These are phyloP conservation scores for Hortiboletus campestris DNA, from an alignment of 768 basidiomycete species.

Conservation along the genomic window DNA sequence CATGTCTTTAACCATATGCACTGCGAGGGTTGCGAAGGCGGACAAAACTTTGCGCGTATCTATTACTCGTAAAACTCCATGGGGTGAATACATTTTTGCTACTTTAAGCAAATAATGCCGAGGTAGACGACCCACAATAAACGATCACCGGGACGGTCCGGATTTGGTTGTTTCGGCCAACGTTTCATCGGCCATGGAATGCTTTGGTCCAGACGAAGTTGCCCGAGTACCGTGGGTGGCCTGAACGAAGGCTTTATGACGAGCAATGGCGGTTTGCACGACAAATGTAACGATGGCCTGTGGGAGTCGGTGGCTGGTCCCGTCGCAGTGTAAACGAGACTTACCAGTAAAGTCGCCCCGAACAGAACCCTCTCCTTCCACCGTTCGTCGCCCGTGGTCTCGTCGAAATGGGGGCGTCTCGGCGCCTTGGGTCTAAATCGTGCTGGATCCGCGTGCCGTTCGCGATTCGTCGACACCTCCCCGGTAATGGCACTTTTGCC, in stretches of 20 bases:
- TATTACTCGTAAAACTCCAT: neutral
- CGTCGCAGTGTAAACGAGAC: slow-evolving; percentile 1
- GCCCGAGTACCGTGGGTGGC: slow-evolving; percentile 5
- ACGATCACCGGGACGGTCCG: neutral
- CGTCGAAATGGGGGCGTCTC: slow-evolving; percentile 47
- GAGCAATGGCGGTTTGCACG: slow-evolving; percentile 31
- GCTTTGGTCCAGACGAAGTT: neutral
- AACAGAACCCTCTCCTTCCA: slow-evolving; percentile 67
- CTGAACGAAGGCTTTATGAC: slow-evolving; percentile 32
- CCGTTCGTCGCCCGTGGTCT: slow-evolving; percentile 48
- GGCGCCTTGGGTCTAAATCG: slow-evolving; percentile 40
- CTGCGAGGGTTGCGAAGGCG: neutral
- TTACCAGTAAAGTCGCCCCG: slow-evolving; percentile 52
- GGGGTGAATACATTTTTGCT: neutral
- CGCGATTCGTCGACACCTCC: slow-evolving; percentile 14
- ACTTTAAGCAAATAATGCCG: neutral
- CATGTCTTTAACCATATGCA: neutral
- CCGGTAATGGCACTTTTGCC: slow-evolving; percentile 38
- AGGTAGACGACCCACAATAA: neutral
- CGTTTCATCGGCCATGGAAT: slow-evolving; percentile 19
- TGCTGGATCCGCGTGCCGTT: slow-evolving; percentile 33
- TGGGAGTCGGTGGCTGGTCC: neutral
- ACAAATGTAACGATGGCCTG: slow-evolving; percentile 37
- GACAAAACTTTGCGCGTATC: neutral
- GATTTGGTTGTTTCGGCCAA: slow-evolving; percentile 17